Percentiles rank a stretch among this genome's conserved stretches.
Conservation (phyloP, 163 green algal genomes). For the Prototheca wickerhamii region DNA sequence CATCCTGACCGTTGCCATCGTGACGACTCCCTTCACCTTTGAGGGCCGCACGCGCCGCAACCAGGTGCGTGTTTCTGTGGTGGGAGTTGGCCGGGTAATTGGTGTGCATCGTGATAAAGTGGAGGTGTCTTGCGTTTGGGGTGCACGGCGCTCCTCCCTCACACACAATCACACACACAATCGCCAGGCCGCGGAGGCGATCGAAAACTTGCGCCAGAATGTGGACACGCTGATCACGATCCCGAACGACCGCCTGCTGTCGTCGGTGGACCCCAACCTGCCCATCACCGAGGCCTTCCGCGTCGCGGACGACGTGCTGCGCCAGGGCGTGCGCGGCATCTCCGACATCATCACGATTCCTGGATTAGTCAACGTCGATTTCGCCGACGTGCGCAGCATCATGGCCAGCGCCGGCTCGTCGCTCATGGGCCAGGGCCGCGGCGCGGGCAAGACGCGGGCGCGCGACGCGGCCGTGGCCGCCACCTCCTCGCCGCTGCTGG, state of each 20-base stretch:
- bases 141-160: background rate
- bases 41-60: conserved; percentile 67
- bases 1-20: conserved; percentile 90
- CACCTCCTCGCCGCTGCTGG: conserved; percentile 80
- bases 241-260: conserved; percentile 87
- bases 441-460: conserved; percentile 56
- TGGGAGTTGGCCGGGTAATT: too few species aligned
- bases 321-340: conserved; percentile 87
- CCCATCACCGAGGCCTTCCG: conserved; percentile 85
- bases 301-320: conserved; percentile 86
- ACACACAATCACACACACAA: background rate
- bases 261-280: conserved; percentile 30
- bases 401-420: conserved; percentile 80
- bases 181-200: conserved; percentile 59
- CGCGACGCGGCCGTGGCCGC: conserved; percentile 70
- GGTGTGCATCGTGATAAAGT: too few species aligned
- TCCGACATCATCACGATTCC: conserved; percentile 94
- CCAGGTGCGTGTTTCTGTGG: conserved; percentile 42
- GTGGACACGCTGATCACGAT: conserved; percentile 96
- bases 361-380: conserved; percentile 95
- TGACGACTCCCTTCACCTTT: conserved; percentile 92
- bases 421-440: conserved; percentile 70
- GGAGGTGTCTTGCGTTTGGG: too few species aligned
- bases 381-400: conserved; percentile 88
- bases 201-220: conserved; percentile 53